Conservation (phyloP, 352 stramenopile genomes). For the Phytophthora sansomeana region DNA sequence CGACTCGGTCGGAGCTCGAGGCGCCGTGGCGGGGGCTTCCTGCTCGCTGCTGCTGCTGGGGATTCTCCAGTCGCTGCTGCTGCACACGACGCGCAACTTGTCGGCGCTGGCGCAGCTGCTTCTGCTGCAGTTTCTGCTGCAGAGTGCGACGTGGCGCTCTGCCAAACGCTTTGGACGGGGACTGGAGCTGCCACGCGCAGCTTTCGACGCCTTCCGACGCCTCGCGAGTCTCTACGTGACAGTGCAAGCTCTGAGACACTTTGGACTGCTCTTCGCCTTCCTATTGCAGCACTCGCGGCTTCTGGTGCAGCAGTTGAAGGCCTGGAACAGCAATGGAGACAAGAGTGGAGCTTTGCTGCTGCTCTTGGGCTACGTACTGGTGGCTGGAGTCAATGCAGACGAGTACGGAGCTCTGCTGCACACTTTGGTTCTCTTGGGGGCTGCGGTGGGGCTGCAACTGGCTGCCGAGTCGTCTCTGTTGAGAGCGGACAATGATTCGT, state of each 20-base stretch:
- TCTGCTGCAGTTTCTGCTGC: slow-evolving; percentile 37
- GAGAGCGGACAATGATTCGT: slow-evolving; percentile 3
- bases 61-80: slow-evolving; percentile 26
- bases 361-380: slow-evolving; percentile 57
- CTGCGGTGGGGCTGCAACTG: slow-evolving; percentile 50
- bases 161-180: slow-evolving; percentile 6
- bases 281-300: slow-evolving; percentile 61
- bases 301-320: slow-evolving; percentile 56
- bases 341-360: slow-evolving; percentile 45
- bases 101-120: slow-evolving; percentile 43
- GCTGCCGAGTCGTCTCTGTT: slow-evolving; percentile 17
- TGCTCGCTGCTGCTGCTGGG: slow-evolving; percentile 28
- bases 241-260: slow-evolving; percentile 67
- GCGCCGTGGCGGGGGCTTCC: slow-evolving; percentile 5
- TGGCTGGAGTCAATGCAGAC: slow-evolving; percentile 66
- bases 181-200: slow-evolving; percentile 23
- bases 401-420: slow-evolving; percentile 73
- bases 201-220: slow-evolving; percentile 46
- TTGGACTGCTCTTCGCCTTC: slow-evolving; percentile 77
- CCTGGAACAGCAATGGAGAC: slow-evolving; percentile 18
- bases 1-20: slow-evolving; percentile 7
- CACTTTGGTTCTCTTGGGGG: slow-evolving; percentile 55
- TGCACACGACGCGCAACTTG: slow-evolving; percentile 39
- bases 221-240: slow-evolving; percentile 58
- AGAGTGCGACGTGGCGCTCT: slow-evolving; percentile 8